phyloP scores from a whole-genome alignment of 1,139 yeast species.

The Nakaseomyces sp. region DNA sequence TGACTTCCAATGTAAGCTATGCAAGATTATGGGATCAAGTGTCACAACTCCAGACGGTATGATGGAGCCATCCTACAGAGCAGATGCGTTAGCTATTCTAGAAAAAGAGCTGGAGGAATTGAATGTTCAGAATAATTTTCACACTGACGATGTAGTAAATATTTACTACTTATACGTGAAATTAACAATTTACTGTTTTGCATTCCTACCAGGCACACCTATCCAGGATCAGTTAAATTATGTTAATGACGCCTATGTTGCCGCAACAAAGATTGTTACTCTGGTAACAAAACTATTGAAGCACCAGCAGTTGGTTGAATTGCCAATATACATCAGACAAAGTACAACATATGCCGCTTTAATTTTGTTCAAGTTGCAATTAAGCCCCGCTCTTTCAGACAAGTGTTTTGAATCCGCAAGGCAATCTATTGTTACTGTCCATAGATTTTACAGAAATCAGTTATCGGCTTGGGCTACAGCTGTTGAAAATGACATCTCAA shows the following conservation, averaged over 20 bases:
- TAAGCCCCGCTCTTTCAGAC: constrained; percentile 67
- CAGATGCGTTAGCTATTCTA: constrained; percentile 65
- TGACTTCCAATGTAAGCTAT: constrained; percentile 76
- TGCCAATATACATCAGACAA: constrained; percentile 82
- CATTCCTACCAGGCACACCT: constrained; percentile 86
- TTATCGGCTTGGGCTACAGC: constrained; percentile 80
- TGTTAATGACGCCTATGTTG: constrained; percentile 70
- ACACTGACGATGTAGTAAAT: constrained; percentile 61
- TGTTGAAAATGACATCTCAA: constrained; percentile 79
- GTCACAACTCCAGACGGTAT: constrained; percentile 88
- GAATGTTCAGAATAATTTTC: constrained; percentile 32
- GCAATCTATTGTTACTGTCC: constrained; percentile 89
- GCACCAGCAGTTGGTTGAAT: constrained; percentile 60
- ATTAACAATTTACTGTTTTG: constrained; percentile 78
- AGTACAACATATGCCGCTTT: constrained; percentile 76
- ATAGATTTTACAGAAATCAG: constrained; percentile 77
- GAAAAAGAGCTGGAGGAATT: constrained; percentile 72
- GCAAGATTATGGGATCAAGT: constrained; percentile 79
- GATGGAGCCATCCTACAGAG: constrained; percentile 74
- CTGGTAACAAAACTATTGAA: constrained; percentile 65
- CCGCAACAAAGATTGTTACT: constrained; percentile 78
- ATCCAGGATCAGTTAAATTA: constrained; percentile 74
- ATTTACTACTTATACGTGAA: constrained; percentile 71
- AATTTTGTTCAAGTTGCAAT: constrained; percentile 68
- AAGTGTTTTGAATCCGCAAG: constrained; percentile 81